Base-by-base conservation (phyloP, 306 rosid genomes). In the Glycine tomentella region DNA sequence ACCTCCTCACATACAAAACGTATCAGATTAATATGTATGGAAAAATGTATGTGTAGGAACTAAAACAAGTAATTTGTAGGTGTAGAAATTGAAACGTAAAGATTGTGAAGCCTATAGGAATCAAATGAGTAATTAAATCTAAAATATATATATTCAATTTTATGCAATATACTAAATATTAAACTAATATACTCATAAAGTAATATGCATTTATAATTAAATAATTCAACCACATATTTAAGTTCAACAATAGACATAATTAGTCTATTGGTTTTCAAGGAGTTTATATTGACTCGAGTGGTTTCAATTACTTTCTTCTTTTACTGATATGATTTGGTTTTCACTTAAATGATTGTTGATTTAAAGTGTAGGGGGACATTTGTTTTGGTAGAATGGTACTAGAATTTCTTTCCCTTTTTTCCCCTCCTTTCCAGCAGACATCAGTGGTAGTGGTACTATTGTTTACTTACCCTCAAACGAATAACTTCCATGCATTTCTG, bases 401-500 rank as follows among this genome's bases (percentile, higher is more conserved):
- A 53, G 71, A 76, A 65, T 48, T 45, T 44, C 69, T 58, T n/a
- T 13, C 38, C 62, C 11, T 46, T 45, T 25, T 38, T 25, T 9
- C 0, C 4, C 48, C n/a, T 48, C 42, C 16, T 17, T 17, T 55
- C 72, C 66, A 51, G 71, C 64, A 53, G 48, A 75, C 71, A 62
- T 56, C 36, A 51, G 51, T 77, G 56, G 67, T 45, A 42, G 38
- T 40, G 4, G 77, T 68, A 48, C 78, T 55, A 69, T 16, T 46
- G 49, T 61, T 62, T 53, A 69, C 49, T 74, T 53, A 75, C 73
- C 84, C 25, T 5, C 64, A 74, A 78, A 64, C 50, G 62, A 74
- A 56, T 20, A 68, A 56, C 80, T 62, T 69, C 16, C 79, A 72
- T 56, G 79, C 84, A 72, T 51, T 74, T 74, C 34, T 56, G 38